Conservation (phyloP, 345 rosid species). For the Viola odorata region DNA sequence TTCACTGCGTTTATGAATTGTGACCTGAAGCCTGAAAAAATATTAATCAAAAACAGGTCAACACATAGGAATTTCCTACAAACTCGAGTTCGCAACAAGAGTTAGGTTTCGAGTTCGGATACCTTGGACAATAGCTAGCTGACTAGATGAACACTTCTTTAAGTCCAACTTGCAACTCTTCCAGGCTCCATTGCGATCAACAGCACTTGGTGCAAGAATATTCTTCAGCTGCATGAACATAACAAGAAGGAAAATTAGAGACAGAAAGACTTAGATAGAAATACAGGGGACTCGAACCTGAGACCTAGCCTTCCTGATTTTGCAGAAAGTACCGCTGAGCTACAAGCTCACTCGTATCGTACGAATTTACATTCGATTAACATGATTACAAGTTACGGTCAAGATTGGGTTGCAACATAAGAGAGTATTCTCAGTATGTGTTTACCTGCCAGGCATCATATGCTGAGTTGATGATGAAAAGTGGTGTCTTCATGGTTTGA, state of each 20-base stretch:
- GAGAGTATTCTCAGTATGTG: constrained; percentile 7
- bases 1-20: constrained; percentile 56
- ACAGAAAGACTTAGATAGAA: neutral
- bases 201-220: constrained; percentile 68
- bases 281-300: neutral
- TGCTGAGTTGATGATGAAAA: constrained; percentile 86
- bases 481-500: constrained; percentile 62
- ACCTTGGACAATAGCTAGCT: constrained; percentile 76
- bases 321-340: too few species aligned
- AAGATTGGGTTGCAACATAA: too few species aligned
- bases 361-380: too few species aligned
- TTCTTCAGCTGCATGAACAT: constrained; percentile 54
- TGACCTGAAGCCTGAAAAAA: constrained; percentile 55
- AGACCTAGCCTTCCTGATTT: too few species aligned
- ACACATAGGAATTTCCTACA: neutral
- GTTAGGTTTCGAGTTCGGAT: neutral
- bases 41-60: too few species aligned
- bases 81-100: neutral
- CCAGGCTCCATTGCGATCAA: constrained; percentile 84
- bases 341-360: too few species aligned
- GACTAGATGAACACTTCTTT: constrained; percentile 51
- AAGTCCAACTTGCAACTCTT: constrained; percentile 65
- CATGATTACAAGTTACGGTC: too few species aligned
- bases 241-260: neutral
- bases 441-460: constrained; percentile 96